Evolutionary conservation across 2,329 filamentous ascomycete genomes (phyloP).

Genomic region (Exserohilum turcica): DNA sequence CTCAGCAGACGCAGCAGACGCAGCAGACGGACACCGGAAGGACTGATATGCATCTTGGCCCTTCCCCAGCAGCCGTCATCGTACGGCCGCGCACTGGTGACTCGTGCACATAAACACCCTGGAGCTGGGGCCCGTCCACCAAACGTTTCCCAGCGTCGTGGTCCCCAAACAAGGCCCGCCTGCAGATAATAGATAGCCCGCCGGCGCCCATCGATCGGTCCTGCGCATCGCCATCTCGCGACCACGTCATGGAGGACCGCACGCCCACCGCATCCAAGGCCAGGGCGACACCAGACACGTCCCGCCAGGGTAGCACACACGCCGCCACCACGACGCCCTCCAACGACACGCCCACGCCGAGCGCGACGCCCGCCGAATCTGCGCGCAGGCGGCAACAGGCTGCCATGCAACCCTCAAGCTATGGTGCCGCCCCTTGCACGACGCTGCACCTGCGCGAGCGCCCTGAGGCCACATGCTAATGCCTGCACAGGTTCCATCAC

Average conservation of each 20-base stretch:
- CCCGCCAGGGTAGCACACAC: slow-evolving; percentile 36
- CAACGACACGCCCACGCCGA: slow-evolving; percentile 27
- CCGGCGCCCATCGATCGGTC: slow-evolving; percentile 4
- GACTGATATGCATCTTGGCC: slow-evolving; percentile 13
- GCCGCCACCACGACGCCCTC: no score
- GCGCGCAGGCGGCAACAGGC: slow-evolving; percentile 39
- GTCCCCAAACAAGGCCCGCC: slow-evolving; percentile 9
- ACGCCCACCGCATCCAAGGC: slow-evolving; percentile 31
- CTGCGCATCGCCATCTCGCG: slow-evolving; percentile 14
- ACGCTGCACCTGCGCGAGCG: background rate
- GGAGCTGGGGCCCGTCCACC: slow-evolving; percentile 14
- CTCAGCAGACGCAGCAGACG: no score
- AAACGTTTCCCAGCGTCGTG: background rate
- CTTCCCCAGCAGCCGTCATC: slow-evolving; percentile 3
- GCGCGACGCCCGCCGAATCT: slow-evolving; percentile 28
- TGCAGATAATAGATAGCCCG: slow-evolving; percentile 2
- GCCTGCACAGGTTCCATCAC: slow-evolving; percentile 41
- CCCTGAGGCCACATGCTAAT: slow-evolving; percentile 13
- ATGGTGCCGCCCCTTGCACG: slow-evolving; percentile 36
- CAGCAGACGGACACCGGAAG: slow-evolving; percentile 20
- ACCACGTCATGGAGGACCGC: slow-evolving; percentile 38
- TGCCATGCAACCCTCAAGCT: slow-evolving; percentile 37
- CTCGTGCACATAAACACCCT: slow-evolving; percentile 21
- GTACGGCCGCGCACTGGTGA: slow-evolving; percentile 20
- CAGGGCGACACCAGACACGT: slow-evolving; percentile 29